Evolutionary conservation across 106 monocot genomes (phyloP).

Genomic region (Narthecium ossifragum): DNA sequence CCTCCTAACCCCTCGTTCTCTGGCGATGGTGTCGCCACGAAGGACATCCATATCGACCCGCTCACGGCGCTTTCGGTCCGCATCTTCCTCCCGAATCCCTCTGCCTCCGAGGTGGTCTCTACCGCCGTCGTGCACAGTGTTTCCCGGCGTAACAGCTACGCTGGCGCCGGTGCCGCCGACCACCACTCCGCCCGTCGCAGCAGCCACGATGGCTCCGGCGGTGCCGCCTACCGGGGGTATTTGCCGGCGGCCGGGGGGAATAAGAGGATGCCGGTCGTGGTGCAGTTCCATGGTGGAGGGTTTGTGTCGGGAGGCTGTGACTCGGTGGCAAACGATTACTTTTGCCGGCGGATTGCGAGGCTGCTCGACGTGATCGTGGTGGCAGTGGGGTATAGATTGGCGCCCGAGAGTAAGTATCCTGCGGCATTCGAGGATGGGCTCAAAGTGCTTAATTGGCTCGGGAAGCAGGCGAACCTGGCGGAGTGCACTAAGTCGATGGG

Average conservation of each 20-base stretch:
- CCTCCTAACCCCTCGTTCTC: constrained; percentile 22
- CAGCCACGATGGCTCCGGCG: constrained; percentile 20
- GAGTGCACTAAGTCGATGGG: constrained; percentile 60
- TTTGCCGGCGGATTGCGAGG: constrained; percentile 78
- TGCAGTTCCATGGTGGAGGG: constrained; percentile 91
- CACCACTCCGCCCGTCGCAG: constrained; percentile 17
- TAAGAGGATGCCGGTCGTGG: constrained; percentile 57
- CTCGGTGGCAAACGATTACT: constrained; percentile 72
- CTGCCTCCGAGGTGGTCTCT: too few relatives aligned
- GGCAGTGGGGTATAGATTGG: constrained; percentile 86
- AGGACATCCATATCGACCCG: constrained; percentile 85
- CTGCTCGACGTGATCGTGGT: constrained; percentile 74
- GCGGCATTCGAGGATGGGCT: constrained; percentile 90
- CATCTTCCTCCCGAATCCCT: constrained; percentile 94
- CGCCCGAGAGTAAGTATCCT: constrained; percentile 87
- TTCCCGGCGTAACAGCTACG: constrained; percentile 6
- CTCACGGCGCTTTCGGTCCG: constrained; percentile 81
- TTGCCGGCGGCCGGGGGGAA: constrained; percentile 28
- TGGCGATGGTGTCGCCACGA: constrained; percentile 37
- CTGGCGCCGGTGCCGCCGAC: neutral
- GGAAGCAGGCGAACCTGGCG: constrained; percentile 84
- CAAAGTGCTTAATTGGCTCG: constrained; percentile 72
- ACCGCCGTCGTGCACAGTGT: too few relatives aligned
- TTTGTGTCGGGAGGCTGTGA: constrained; percentile 69
- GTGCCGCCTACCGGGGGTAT: constrained; percentile 56